Base-by-base conservation (phyloP, 2,329 filamentous ascomycete genomes). In the Aspergillus terreus region DNA sequence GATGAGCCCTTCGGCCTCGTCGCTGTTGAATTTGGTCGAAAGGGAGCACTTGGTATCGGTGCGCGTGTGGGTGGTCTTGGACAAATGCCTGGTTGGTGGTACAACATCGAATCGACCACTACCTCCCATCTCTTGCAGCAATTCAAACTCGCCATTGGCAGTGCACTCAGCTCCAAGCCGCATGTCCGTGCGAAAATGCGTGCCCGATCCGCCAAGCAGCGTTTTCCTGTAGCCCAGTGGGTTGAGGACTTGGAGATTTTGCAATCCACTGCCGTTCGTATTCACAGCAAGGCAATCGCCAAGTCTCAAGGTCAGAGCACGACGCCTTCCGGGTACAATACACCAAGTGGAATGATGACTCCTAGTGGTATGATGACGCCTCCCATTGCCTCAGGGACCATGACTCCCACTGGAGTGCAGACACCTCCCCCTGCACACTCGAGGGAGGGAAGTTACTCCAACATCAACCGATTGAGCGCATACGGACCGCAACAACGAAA, bases 61-160 rank as follows among this genome's bases (percentile, higher is more conserved):
- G 82, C 83, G 35, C 76, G 83, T 49, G 84, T 87, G 35, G 84
- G 84, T 58, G 84, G 84, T 49, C 75, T 87, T 19, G 83, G 84
- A n/a, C 81, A 85, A 62, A 86, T 87, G 83, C 84, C 84, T 17
- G 84, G 84, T 21, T 86, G 83, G 80, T 87, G 84, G 84, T 87
- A 82, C 65, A 86, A 84, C 0, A 80, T 87, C 50, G 84, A 87
- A 64, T 85, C 82, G 0, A 83, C 78, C 5, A 81, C 81, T 1
- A 84, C 83, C 0, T 77, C 77, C 41, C 84, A 87, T 70, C 69
- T 86, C 41, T 73, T 86, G 49, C 78, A 81, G 43, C 84, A 87
- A 63, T 86, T 87, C 73, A 83, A 82, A 64, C 75, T 77, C 56
- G 82, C 84, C 11, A 86, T 87, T 55, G 71, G 80, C n/a, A 77